Conservation (phyloP, 352 stramenopile genomes). For the Pythium dissotocum region DNA sequence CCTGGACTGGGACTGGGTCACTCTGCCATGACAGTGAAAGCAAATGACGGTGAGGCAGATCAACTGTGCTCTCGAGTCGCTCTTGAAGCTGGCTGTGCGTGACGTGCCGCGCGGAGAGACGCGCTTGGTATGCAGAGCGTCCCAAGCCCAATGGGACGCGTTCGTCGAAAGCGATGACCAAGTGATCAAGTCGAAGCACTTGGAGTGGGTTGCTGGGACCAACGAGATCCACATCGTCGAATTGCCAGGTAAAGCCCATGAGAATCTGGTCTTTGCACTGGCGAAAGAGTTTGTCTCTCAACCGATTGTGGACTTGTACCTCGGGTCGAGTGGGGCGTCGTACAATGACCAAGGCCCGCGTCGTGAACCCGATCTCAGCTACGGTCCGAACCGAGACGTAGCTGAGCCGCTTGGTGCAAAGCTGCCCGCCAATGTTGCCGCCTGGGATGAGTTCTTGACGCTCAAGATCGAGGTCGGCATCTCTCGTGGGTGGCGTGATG, state of each 20-base stretch:
- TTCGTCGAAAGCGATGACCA: background rate
- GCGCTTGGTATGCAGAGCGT: background rate
- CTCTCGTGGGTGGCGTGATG: background rate
- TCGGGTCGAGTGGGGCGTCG: background rate
- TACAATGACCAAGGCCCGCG: background rate
- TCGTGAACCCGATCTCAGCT: slow-evolving; percentile 2
- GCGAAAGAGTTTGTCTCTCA: background rate
- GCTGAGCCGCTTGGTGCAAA: background rate
- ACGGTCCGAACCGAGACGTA: background rate
- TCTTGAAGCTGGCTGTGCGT: background rate
- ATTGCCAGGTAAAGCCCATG: background rate
- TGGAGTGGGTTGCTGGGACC: background rate
- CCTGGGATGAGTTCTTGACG: background rate
- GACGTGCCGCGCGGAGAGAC: background rate
- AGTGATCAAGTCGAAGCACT: background rate
- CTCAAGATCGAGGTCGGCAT: slow-evolving; percentile 4
- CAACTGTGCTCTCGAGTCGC: background rate
- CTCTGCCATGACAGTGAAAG: too few relatives aligned
- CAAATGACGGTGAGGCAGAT: background rate
- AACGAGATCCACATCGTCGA: slow-evolving; percentile 3
- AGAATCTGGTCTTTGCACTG: background rate
- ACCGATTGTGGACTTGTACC: background rate
- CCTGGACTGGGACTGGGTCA: too few relatives aligned
- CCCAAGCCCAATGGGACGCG: background rate
- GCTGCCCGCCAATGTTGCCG: background rate